Conservation (phyloP, 352 stramenopile species). For the Globisporangium megalacanthum region DNA sequence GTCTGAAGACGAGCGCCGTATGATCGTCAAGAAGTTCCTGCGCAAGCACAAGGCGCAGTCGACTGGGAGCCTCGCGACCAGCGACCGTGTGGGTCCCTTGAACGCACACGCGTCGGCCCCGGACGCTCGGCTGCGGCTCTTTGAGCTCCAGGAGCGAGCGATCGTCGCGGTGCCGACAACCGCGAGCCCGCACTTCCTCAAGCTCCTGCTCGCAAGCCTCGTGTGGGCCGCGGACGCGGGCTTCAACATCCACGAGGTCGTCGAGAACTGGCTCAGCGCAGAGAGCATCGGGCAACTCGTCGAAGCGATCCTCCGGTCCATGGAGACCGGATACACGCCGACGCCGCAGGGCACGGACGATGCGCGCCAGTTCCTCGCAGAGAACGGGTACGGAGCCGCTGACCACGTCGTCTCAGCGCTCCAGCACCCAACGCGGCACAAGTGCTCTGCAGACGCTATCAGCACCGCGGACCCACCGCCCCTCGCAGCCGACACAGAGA, state of each 20-base stretch:
- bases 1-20: slow-evolving; percentile 52
- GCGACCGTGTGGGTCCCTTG: not conserved
- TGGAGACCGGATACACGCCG: slow-evolving; percentile 60
- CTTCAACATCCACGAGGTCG: slow-evolving; percentile 65
- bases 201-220: slow-evolving; percentile 50
- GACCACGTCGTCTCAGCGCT: too few species aligned
- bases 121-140: slow-evolving; percentile 41
- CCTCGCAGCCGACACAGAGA: not conserved
- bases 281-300: slow-evolving; percentile 51
- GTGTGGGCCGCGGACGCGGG: slow-evolving; percentile 65
- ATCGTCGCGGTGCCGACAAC: slow-evolving; percentile 50
- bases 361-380: slow-evolving; percentile 55
- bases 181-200: slow-evolving; percentile 56
- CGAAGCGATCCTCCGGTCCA: slow-evolving; percentile 57
- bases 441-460: not conserved
- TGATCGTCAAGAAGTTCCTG: slow-evolving; percentile 62
- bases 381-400: slow-evolving; percentile 23
- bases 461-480: not conserved
- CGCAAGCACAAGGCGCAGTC: slow-evolving; percentile 20
- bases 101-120: not conserved
- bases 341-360: slow-evolving; percentile 35
- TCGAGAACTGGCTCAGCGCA: slow-evolving; percentile 56
- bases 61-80: slow-evolving; percentile 1
- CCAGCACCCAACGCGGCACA: not conserved
- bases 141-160: slow-evolving; percentile 74